Evolutionary conservation across 148 eudicot genomes (phyloP).

Genomic region (Chenopodium berlandieri): DNA sequence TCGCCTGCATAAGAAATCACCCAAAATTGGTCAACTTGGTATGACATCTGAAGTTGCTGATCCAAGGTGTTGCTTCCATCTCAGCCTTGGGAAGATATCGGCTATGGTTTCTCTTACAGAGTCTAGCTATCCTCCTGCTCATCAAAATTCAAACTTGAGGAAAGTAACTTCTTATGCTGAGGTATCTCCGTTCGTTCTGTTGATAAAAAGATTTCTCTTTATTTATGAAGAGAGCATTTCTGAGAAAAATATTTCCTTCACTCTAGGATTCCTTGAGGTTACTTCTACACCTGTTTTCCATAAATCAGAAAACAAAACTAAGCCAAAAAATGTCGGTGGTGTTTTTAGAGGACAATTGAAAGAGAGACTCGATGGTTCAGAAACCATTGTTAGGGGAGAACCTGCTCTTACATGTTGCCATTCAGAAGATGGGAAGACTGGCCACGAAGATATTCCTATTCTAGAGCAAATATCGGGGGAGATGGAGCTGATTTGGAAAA

Average conservation of each 20-base stretch:
- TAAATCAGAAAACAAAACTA: constrained; percentile 28
- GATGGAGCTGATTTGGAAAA: constrained; percentile 53
- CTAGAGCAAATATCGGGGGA: constrained; percentile 38
- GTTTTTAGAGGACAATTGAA: constrained; percentile 25
- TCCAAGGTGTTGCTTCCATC: constrained; percentile 37
- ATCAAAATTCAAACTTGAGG: constrained; percentile 30
- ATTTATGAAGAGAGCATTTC: constrained; percentile 41
- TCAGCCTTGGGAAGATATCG: constrained; percentile 56
- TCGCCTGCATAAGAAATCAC: constrained; percentile 26
- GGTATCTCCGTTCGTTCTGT: constrained; percentile 38
- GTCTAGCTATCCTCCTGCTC: constrained; percentile 28
- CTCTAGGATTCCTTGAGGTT: constrained; percentile 55
- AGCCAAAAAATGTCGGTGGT: constrained; percentile 14
- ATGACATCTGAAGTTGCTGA: constrained; percentile 34
- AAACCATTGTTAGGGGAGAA: constrained; percentile 51
- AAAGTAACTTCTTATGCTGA: constrained; percentile 34
- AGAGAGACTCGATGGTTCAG: constrained; percentile 31
- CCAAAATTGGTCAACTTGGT: constrained; percentile 18
- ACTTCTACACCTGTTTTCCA: constrained; percentile 32
- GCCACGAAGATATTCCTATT: constrained; percentile 32
- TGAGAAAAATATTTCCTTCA: constrained; percentile 46
- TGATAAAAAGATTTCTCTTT: constrained; percentile 36
- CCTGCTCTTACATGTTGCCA: constrained; percentile 40
- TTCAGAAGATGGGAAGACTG: constrained; percentile 29
- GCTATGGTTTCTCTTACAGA: constrained; percentile 40